These are phyloP conservation scores for Populus davidiana DNA, from an alignment of 345 rosid species.

Conservation along the genomic window DNA sequence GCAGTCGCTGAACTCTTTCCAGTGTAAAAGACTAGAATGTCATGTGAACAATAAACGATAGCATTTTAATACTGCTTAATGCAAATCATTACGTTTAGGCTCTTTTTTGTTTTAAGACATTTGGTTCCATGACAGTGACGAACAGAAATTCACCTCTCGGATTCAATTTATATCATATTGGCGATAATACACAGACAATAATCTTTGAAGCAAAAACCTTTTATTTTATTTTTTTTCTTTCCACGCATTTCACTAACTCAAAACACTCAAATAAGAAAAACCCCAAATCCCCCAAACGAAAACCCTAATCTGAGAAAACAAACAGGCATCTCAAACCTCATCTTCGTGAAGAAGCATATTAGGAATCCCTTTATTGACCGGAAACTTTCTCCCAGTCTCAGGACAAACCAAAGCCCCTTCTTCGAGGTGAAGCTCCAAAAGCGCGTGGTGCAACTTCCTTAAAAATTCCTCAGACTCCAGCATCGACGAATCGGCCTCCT, in stretches of 20 bases:
- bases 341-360: constrained; percentile 98
- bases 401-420: constrained; percentile 94
- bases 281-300: background rate
- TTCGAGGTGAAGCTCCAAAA: constrained; percentile 80
- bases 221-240: background rate
- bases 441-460: constrained; percentile 72
- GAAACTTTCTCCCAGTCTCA: constrained; percentile 69
- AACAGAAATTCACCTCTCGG: background rate
- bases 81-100: background rate
- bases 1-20: background rate
- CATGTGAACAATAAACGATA: background rate
- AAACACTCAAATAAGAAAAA: background rate
- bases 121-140: background rate
- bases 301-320: background rate
- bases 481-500: constrained; percentile 44
- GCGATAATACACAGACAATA: background rate
- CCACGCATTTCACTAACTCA: background rate
- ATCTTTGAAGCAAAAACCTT: background rate
- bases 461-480: constrained; percentile 69
- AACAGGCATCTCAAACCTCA: constrained; percentile 51
- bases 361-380: constrained; percentile 77
- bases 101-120: background rate
- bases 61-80: background rate
- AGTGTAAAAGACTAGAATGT: background rate
- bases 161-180: background rate